Evolutionary conservation across 768 basidiomycete species (phyloP), one percentile per base, ranked within the genome.

Genomic region (Kondoa malvinella): DNA sequence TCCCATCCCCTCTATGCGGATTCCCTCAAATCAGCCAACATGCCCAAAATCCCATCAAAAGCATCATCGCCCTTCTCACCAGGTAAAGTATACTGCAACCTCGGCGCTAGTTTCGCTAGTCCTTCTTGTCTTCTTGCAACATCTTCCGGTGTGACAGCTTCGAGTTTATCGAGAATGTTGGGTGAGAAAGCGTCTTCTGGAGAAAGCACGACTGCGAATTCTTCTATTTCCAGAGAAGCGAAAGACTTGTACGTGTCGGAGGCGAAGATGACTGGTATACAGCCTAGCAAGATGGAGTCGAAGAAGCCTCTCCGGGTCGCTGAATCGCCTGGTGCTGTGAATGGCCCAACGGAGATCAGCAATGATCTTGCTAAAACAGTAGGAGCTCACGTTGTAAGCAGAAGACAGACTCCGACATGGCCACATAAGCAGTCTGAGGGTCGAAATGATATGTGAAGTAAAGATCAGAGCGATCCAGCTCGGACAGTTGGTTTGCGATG

Each of bases 221-320:
- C 40, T 50, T 50, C 40, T 8, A 50, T 50, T 8, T 50, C 21
- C 12, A 50, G 40, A 50, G 40, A 50, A 50, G 12, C 40, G 21
- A 50, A 50, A 21, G 40, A 21, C 8, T 50, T 8, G 32, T 69
- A 69, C 14, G 65, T 30, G 17, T 59, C 65, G 29, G 57, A 0
- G 0, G 60, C 40, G 31, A 69, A 69, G 31, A 69, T 27, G 34
- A 69, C 68, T 29, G 68, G 68, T 16, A 69, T 69, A 29, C 68
- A 69, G 14, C 68, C 68, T 16, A 69, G 65, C 25, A 69, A 64
- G 21, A 69, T 2, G 25, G 68, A 59, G 32, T 69, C 68, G 63
- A 25, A 69, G 65, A 66, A 66, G 8, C 65, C 68, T 32, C 64
- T 59, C 4, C 68, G 65, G 27, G 68, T 56, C 14, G 68, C 65